Evolutionary conservation across 2,329 filamentous ascomycete species (phyloP).

Genomic region (Verticillium longisporum): DNA sequence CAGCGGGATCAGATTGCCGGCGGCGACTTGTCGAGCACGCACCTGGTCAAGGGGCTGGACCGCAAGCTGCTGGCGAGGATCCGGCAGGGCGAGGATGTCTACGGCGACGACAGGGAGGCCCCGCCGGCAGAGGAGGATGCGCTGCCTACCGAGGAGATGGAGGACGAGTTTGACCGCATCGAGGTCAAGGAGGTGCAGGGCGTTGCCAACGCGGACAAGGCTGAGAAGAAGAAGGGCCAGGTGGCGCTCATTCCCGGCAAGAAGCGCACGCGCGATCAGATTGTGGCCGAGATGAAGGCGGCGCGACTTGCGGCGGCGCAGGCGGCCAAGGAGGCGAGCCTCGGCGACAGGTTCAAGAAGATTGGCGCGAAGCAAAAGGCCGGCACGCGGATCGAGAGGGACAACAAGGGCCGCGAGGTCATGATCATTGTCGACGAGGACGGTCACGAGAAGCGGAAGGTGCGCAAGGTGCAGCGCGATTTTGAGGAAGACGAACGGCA

Average conservation of each 20-base stretch:
- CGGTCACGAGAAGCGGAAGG: conserved; percentile 59
- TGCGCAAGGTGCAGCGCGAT: conserved; percentile 43
- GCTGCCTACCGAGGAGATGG: conserved; percentile 40
- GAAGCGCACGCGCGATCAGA: conserved; percentile 60
- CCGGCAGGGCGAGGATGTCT: conserved; percentile 62
- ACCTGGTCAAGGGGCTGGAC: conserved; percentile 89
- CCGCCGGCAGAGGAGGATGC: conserved; percentile 20
- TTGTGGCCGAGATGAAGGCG: conserved; percentile 60
- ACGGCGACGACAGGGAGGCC: conserved; percentile 24
- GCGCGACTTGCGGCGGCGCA: conserved; percentile 51
- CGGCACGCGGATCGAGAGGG: conserved; percentile 52
- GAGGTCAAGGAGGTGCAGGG: conserved; percentile 48
- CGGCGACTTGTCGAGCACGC: conserved; percentile 72
- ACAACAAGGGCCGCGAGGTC: conserved; percentile 55
- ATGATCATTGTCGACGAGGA: conserved; percentile 61
- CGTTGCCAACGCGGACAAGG: conserved; percentile 40
- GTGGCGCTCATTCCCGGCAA: conserved; percentile 44
- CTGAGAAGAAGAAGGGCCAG: conserved; percentile 56
- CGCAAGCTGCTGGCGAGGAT: conserved; percentile 69
- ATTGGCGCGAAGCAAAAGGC: conserved; percentile 49
- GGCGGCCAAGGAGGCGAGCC: conserved; percentile 38
- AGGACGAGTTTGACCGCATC: conserved; percentile 59
- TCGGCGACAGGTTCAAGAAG: conserved; percentile 59
- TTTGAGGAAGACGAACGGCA: conserved; percentile 24
- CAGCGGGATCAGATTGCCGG: conserved; percentile 72